phyloP scores from a whole-genome alignment of 371 early-diverging fungal genomes.

The Mortierella sp. region DNA sequence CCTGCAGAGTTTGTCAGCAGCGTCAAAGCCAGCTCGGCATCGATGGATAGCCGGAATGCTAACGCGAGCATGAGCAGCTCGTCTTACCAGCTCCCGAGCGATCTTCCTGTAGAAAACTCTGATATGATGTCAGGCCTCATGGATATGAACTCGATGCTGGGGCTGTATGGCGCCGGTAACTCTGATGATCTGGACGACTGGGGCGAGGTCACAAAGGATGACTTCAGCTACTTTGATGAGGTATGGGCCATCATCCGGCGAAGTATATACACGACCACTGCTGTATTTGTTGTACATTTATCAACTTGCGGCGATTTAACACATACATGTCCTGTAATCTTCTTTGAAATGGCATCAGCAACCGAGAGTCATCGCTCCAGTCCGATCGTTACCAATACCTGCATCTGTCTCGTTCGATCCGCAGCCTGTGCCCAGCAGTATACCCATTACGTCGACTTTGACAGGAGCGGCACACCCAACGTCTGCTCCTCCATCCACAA shows the following conservation, averaged over 20 bases:
- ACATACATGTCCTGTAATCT: too few relatives aligned
- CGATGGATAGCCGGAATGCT: constrained; percentile 17
- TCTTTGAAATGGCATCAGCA: too few relatives aligned
- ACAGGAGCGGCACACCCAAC: neutral
- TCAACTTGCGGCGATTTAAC: too few relatives aligned
- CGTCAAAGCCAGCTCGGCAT: constrained; percentile 3
- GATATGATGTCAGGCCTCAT: constrained; percentile 41
- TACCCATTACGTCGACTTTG: constrained; percentile 30
- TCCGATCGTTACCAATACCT: constrained; percentile 56
- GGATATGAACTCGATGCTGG: constrained; percentile 40
- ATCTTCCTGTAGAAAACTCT: constrained; percentile 24
- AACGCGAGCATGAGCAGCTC: constrained; percentile 13
- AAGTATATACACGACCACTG: too few relatives aligned
- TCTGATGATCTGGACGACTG: constrained; percentile 41
- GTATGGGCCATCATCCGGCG: neutral
- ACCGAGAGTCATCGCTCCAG: constrained; percentile 35
- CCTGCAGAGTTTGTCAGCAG: neutral
- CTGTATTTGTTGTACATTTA: too few relatives aligned
- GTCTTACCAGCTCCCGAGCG: constrained; percentile 35
- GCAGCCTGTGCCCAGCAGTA: constrained; percentile 39
- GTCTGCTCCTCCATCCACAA: constrained; percentile 8
- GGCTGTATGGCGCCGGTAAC: constrained; percentile 36
- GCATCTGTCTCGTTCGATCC: constrained; percentile 57
- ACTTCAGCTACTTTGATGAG: constrained; percentile 51
- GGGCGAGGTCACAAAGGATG: constrained; percentile 44